Conservation (phyloP, 345 rosid genomes). For the Odontarrhena argentea region DNA sequence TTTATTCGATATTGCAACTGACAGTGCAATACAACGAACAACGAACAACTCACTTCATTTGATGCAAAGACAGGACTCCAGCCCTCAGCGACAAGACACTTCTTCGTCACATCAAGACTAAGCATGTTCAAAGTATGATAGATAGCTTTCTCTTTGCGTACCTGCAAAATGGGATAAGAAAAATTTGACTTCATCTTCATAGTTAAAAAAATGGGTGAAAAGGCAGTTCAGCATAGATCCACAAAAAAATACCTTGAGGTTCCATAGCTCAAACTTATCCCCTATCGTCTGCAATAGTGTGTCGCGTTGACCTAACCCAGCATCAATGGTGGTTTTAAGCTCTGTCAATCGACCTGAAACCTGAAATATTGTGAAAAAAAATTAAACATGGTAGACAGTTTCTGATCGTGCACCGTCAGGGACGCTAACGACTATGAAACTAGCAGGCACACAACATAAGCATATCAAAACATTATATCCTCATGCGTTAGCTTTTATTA, state of each 20-base stretch:
- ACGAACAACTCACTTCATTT: conserved; percentile 58
- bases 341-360: conserved; percentile 68
- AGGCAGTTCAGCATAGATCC: background rate
- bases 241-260: conserved; percentile 49
- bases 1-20: conserved; percentile 4
- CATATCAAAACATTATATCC: conserved; percentile 9
- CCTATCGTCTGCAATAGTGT: conserved; percentile 64
- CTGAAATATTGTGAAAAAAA: conserved; percentile 40
- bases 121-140: conserved; percentile 90
- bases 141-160: conserved; percentile 81
- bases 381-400: background rate
- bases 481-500: conserved; percentile 4
- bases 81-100: conserved; percentile 89
- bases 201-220: conserved; percentile 10
- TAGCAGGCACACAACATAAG: conserved; percentile 7
- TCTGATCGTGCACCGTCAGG: conserved; percentile 1
- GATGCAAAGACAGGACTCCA: conserved; percentile 95
- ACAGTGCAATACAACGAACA: conserved; percentile 20
- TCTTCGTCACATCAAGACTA: conserved; percentile 90
- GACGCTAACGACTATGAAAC: conserved; percentile 10
- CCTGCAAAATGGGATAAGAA: conserved; percentile 47
- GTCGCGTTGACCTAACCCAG: conserved; percentile 62
- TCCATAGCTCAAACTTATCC: conserved; percentile 78
- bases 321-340: conserved; percentile 74
- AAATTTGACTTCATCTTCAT: conserved; percentile 17